Base-by-base conservation (phyloP, 2,329 filamentous ascomycete species). In the Cladosporium sp. region DNA sequence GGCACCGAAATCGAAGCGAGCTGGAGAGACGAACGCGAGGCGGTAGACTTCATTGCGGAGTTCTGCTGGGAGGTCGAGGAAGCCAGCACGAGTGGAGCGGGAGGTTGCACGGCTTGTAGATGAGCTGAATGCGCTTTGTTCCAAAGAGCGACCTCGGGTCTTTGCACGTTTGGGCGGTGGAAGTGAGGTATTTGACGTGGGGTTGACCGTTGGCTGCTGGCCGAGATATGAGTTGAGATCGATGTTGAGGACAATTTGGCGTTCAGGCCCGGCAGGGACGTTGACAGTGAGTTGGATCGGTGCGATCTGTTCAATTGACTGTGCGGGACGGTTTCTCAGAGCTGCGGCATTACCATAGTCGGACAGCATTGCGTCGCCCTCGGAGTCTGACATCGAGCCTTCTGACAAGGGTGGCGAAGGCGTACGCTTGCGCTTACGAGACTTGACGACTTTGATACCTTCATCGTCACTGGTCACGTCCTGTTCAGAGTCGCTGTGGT, bases 1-100 rank as follows among this genome's bases (percentile, higher is more conserved):
- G 6, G 56, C 42, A 12, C 55, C 56, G 39, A 76, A 71, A 49
- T 66, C 60, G 38, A 77, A 54, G 30, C 41, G 57, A 1, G 62
- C 56, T 1, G 48, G 48, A 7, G 60, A 53, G 16, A 70, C 63
- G 43, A 78, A 74, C 8, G 72, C 52, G 7, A 67, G 54, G 3
- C 68, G 64, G 55, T 78, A 78, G 32, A 78, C 65, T 15, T 69
- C 66, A 53, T 76, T 74, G 12, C 75, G 68, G 4, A 78, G 54
- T 55, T 78, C 75, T 11, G 59, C 52, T 4, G 70, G 67, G 1
- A 72, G 56, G 50, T 66, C 64, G 18, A 70, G 59, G 52, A 71
- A 69, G 11, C 63, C 64, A 9, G 47, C 35, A 7, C 29, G 22
- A 6, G 33, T 42, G 8, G 39, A 18, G 8, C 27, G 39, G 20